Conservation (phyloP, 2,329 filamentous ascomycete genomes). For the Fusarium guadeloupense region DNA sequence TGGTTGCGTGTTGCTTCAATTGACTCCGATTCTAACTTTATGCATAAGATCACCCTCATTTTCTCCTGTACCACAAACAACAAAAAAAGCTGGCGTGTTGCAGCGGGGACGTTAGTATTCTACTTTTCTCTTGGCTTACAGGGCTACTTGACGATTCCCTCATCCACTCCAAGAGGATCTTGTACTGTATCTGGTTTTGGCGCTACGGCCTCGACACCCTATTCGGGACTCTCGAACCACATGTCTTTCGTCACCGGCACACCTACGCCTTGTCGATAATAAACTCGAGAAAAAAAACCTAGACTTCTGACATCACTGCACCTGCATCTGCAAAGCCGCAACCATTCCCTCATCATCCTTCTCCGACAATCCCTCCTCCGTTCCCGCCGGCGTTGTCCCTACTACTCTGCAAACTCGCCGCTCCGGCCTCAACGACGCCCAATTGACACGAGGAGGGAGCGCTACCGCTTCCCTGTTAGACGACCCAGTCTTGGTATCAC, state of each 20-base stretch:
- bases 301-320: not conserved
- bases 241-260: conserved; percentile 29
- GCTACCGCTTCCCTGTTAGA: conserved; percentile 24
- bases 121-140: conserved; percentile 19
- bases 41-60: no score
- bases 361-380: conserved; percentile 53
- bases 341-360: conserved; percentile 48
- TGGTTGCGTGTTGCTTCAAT: conserved; percentile 11
- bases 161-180: conserved; percentile 19
- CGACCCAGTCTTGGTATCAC: conserved; percentile 9
- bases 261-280: conserved; percentile 9
- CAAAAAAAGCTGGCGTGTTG: conserved; percentile 13
- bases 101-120: conserved; percentile 27
- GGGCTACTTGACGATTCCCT: conserved; percentile 31
- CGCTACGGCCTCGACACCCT: conserved; percentile 20
- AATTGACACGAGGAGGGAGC: conserved; percentile 51
- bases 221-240: conserved; percentile 30
- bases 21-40: no score
- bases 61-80: no score
- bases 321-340: conserved; percentile 30
- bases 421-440: conserved; percentile 33
- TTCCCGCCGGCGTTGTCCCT: conserved; percentile 44
- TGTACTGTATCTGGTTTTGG: conserved; percentile 2
- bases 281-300: conserved; percentile 1
- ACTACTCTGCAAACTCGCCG: conserved; percentile 28